Evolutionary conservation across 768 basidiomycete species (phyloP).

Genomic region (Pisolithus microcarpus): DNA sequence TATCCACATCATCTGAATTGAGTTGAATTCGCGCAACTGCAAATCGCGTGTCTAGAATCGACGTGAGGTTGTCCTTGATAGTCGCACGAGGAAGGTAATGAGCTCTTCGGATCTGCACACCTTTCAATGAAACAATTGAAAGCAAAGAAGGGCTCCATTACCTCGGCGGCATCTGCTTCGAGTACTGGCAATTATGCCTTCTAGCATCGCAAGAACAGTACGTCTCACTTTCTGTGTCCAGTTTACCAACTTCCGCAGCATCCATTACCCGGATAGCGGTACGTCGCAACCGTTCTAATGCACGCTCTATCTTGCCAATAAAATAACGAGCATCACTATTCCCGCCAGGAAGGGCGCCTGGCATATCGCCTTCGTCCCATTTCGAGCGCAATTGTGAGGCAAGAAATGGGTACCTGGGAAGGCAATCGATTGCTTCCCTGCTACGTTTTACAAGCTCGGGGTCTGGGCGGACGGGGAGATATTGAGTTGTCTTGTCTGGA

Average conservation of each 20-base stretch:
- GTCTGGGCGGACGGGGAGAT: slow-evolving; percentile 1
- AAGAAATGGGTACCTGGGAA: slow-evolving; percentile 16
- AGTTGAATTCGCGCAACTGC: slow-evolving; percentile 42
- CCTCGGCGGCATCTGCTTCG: slow-evolving; percentile 25
- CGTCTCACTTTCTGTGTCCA: slow-evolving; percentile 1
- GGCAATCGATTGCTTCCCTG: slow-evolving; percentile 10
- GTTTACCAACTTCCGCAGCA: slow-evolving; percentile 6
- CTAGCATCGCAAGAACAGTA: slow-evolving; percentile 28
- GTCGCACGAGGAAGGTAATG: slow-evolving; percentile 11
- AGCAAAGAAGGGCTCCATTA: slow-evolving; percentile 9
- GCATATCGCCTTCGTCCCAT: neutral
- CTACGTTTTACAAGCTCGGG: slow-evolving; percentile 15
- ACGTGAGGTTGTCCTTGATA: slow-evolving; percentile 32
- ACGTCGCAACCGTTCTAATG: slow-evolving; percentile 53
- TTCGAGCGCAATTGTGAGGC: slow-evolving; percentile 8
- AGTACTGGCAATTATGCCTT: slow-evolving; percentile 34
- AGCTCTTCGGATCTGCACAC: slow-evolving; percentile 3
- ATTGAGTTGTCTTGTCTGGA: neutral
- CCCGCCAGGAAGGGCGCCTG: neutral
- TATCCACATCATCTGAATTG: slow-evolving; percentile 33
- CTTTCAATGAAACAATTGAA: neutral
- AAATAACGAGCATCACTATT: slow-evolving; percentile 25
- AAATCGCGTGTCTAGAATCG: slow-evolving; percentile 50
- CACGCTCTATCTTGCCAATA: slow-evolving; percentile 50
- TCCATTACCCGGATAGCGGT: slow-evolving; percentile 44